Percentiles rank a stretch among this genome's conserved stretches.
phyloP scores from a whole-genome alignment of 148 eudicot genomes.

The Drosera capensis region DNA sequence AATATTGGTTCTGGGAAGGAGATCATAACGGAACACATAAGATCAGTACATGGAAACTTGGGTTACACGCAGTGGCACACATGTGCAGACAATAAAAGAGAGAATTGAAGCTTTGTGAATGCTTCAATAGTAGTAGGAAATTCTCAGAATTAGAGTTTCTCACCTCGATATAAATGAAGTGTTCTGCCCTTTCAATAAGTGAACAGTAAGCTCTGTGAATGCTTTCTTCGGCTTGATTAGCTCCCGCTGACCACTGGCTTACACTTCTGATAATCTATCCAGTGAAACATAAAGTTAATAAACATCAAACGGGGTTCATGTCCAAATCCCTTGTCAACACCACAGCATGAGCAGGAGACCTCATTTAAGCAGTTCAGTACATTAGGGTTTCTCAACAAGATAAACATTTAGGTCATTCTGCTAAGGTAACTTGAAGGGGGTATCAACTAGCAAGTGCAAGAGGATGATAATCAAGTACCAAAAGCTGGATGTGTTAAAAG shows the following conservation, averaged over 20 bases:
- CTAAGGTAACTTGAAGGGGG: no score
- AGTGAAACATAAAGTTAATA: no score
- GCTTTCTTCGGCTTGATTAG: conserved; percentile 91
- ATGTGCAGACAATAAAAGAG: neutral
- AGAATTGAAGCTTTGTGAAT: neutral
- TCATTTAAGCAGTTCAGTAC: no score
- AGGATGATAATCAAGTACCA: no score
- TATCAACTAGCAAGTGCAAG: no score
- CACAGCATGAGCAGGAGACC: no score
- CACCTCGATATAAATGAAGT: conserved; percentile 90
- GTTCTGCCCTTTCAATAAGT: conserved; percentile 84
- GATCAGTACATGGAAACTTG: neutral
- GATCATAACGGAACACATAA: neutral
- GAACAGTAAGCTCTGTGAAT: conserved; percentile 89
- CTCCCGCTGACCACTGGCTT: conserved; percentile 98
- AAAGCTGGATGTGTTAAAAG: no score
- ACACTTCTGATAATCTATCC: conserved; percentile 78
- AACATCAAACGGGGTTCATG: no score
- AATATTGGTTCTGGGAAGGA: conserved; percentile 80
- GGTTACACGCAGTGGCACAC: neutral
- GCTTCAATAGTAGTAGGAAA: neutral
- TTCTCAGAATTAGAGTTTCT: neutral
- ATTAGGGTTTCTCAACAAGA: no score
- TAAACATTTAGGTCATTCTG: no score
- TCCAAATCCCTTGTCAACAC: no score